Evolutionary conservation across 495 filamentous ascomycete species (phyloP), one percentile per base, ranked within the genome.

Genomic region (Penicillium diatomitis): DNA sequence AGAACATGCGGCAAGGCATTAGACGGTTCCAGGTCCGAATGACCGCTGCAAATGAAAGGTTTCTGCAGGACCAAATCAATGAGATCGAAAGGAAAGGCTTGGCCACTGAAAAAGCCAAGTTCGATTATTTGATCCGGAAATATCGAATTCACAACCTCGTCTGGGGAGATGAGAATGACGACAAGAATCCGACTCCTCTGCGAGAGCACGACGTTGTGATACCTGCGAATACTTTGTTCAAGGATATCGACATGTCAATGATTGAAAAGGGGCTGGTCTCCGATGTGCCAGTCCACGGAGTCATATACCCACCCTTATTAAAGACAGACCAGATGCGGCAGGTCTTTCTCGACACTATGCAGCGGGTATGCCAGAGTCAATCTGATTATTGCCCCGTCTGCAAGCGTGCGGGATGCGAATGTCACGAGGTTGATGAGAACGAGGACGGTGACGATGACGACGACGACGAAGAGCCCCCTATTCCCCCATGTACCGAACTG

Each of bases 1-100:
- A 48, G 41, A 41, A 30, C 37, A 48, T 48, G 46, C 28, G 46
- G 38, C 36, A 41, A 34, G 46, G 37, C 30, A 48, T 48, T 27
- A 27, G 38, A 30, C 38, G 46, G 31, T 48, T 48, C 38, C 38
- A 38, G 40, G 41, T 30, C 38, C 33, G 38, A 41, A 41, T 48
- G 46, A 32, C 38, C n/a, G 30, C 46, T 12, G 46, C 30, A 41
- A 48, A 41, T 38, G 11, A 48, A 48, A 48, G 29, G 12, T 48
- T 48, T 46, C 43, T 46, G 32, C 32, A 36, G 11, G 43, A 46
- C 43, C 43, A 32, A 11, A 27, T 46, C 32, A 36, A 46, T 46
- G 43, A 46, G 37, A 46, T 46, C 32, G 43, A 35, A 36, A 20
- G 3, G 11, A 46, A 46, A 46, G 43, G 43, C 10, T 34, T 46